Evolutionary conservation across 805 yeast species (phyloP).

Genomic region (Candida caryicola): DNA sequence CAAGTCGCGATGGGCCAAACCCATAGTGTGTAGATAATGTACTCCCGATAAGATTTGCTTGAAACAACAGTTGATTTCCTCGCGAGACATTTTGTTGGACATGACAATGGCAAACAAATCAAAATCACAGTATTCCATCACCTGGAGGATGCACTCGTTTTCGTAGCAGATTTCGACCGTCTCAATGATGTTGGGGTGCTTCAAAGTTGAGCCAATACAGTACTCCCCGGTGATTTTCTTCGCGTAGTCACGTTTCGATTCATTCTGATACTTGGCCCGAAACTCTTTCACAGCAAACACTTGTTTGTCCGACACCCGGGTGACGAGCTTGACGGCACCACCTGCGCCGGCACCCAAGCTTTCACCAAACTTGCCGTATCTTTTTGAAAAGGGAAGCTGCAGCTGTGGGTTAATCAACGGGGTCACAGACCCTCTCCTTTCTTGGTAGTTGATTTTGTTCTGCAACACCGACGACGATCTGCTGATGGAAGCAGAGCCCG

Average conservation of each 20-base stretch:
- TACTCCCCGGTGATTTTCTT: conserved; percentile 92
- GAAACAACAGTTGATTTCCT: conserved; percentile 85
- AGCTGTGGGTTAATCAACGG: conserved; percentile 20
- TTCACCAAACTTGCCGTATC: conserved; percentile 81
- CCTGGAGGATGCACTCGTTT: conserved; percentile 80
- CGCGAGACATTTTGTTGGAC: conserved; percentile 81
- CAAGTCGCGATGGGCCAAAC: conserved; percentile 87
- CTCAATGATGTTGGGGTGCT: conserved; percentile 86
- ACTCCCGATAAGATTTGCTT: conserved; percentile 82
- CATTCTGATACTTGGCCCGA: conserved; percentile 69
- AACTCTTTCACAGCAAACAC: conserved; percentile 93
- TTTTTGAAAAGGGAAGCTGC: conserved; percentile 60
- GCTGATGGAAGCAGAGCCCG: conserved; percentile 26
- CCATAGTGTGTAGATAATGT: conserved; percentile 76
- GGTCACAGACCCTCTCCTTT: conserved; percentile 37
- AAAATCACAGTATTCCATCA: conserved; percentile 92
- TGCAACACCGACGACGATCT: conserved; percentile 31
- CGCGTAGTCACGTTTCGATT: conserved; percentile 79
- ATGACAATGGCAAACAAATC: conserved; percentile 92
- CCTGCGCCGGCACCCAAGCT: conserved; percentile 95
- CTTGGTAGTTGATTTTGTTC: conserved; percentile 29
- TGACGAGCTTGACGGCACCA: conserved; percentile 78
- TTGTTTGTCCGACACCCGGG: conserved; percentile 60
- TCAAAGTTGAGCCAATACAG: conserved; percentile 87
- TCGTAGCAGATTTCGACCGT: conserved; percentile 91